A percentile compares a stretch with the other conserved stretches of the same genome.
These are phyloP conservation scores for Sugiyamaella castrensis DNA, from an alignment of 1,139 yeast species.

Conservation along the genomic window DNA sequence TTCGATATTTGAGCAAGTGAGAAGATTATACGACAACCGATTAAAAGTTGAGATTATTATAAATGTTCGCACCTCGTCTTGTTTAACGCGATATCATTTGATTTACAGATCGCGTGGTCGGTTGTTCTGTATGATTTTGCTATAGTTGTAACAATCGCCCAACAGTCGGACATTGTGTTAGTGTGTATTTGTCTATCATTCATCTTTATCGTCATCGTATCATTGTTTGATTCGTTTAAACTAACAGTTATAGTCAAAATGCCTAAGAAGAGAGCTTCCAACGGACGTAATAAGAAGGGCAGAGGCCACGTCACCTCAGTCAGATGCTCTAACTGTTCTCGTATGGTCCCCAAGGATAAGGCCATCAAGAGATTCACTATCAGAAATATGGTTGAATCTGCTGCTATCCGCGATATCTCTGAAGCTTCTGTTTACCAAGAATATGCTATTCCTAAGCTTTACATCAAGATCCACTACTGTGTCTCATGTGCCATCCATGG, in stretches of 20 bases:
- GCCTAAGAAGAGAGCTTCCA: constrained; percentile 99
- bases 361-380: constrained; percentile 99
- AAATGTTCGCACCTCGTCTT: no score
- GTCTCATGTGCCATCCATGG: constrained; percentile 99
- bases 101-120: no score
- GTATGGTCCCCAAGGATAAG: constrained; percentile 99
- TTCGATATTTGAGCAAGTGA: not conserved
- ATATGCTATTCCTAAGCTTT: constrained; percentile 98
- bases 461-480: constrained; percentile 99
- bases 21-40: not conserved
- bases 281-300: constrained; percentile 99
- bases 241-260: constrained; percentile 40
- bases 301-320: constrained; percentile 99
- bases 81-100: no score
- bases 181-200: not conserved
- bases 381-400: constrained; percentile 99
- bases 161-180: not conserved
- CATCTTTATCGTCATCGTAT: no score
- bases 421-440: constrained; percentile 99
- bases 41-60: no score
- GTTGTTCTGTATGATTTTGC: no score
- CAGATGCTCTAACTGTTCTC: constrained; percentile 99
- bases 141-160: no score
- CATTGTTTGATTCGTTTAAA: no score
- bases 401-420: constrained; percentile 99